Conservation (phyloP, 208 protist species). For the Trichomonas vaginalis region DNA sequence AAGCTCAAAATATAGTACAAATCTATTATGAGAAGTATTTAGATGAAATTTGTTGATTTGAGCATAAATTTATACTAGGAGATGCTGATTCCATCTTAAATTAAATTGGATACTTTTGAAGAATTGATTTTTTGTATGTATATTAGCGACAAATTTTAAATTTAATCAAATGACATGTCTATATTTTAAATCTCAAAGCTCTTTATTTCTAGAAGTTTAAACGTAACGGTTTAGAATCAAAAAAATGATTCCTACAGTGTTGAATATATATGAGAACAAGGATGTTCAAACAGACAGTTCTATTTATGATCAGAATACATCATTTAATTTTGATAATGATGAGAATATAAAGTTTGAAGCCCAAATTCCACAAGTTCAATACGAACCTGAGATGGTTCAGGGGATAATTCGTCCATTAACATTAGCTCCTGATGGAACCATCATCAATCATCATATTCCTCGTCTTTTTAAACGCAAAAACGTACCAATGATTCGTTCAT, state of each 20-base stretch:
- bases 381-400: neutral
- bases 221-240: no score
- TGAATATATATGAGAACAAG: neutral
- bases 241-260: neutral
- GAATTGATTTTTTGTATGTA: no score
- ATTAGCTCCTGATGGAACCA: neutral
- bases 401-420: neutral
- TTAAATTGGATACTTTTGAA: no score
- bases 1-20: no score
- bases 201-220: no score
- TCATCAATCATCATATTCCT: neutral
- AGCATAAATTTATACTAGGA: no score
- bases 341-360: neutral
- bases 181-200: no score
- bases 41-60: no score
- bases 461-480: neutral
- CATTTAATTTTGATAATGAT: neutral
- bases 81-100: no score
- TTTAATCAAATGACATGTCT: no score
- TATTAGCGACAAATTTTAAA: no score
- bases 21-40: no score
- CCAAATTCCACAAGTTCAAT: neutral
- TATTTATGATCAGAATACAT: neutral
- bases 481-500: neutral
- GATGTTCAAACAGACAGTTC: neutral